Percentiles rank a stretch among this genome's conserved stretches.
phyloP scores from a whole-genome alignment of 352 stramenopile genomes.

The Phytophthora rubi region DNA sequence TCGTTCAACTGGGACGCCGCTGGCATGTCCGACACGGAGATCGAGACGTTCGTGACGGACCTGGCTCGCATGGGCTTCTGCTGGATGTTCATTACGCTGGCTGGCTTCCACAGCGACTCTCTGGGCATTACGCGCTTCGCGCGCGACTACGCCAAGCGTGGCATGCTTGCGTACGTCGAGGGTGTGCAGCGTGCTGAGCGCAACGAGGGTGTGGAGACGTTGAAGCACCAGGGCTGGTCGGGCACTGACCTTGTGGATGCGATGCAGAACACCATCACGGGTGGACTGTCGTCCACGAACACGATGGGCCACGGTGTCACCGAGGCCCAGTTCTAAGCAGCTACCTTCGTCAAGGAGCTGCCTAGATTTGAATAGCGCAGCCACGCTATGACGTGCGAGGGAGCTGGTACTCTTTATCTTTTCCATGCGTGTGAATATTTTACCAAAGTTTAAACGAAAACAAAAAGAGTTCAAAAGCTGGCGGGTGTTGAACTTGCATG shows the following conservation, averaged over 20 bases:
- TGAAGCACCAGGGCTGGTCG: conserved; percentile 99
- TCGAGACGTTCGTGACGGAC: conserved; percentile 95
- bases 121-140: conserved; percentile 96
- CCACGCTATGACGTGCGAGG: conserved; percentile 11
- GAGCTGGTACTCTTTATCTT: conserved; percentile 22
- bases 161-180: conserved; percentile 97
- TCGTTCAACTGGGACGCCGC: conserved; percentile 99
- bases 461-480: conserved; percentile 24
- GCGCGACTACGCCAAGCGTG: conserved; percentile 90
- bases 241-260: conserved; percentile 97
- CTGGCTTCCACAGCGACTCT: conserved; percentile 98
- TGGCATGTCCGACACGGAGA: conserved; percentile 95
- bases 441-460: conserved; percentile 36
- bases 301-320: conserved; percentile 98
- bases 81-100: conserved; percentile 99
- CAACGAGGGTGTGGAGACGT: conserved; percentile 93
- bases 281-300: conserved; percentile 95
- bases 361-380: conserved; percentile 21
- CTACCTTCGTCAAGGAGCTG: conserved; percentile 15
- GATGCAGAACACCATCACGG: conserved; percentile 96
- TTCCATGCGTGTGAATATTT: conserved; percentile 41
- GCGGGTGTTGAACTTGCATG: background rate
- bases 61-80: conserved; percentile 96
- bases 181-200: conserved; percentile 96
- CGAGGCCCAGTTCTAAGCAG: conserved; percentile 95